These are phyloP conservation scores for Teratosphaeria gauchensis DNA, from an alignment of 2,329 filamentous ascomycete species.

Conservation along the genomic window DNA sequence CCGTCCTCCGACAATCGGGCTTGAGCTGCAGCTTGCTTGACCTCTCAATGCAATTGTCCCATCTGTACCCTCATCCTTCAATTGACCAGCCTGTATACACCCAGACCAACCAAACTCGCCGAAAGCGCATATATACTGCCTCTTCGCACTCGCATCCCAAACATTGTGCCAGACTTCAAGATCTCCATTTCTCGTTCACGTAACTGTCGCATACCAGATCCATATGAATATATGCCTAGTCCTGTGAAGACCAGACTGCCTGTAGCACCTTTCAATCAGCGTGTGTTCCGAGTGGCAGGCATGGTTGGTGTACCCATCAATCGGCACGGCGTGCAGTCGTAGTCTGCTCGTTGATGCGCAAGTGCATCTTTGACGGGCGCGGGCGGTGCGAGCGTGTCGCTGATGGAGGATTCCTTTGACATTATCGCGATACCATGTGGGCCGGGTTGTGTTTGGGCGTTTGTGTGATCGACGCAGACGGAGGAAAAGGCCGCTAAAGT, in stretches of 20 bases:
- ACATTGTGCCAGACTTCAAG: constrained; percentile 30
- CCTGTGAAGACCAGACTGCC: constrained; percentile 37
- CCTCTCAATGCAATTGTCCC: background rate
- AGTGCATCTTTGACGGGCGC: constrained; percentile 14
- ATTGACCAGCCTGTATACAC: constrained; percentile 32
- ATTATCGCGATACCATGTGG: background rate
- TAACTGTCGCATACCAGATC: constrained; percentile 37
- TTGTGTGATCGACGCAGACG: background rate
- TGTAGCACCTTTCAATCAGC: constrained; percentile 11
- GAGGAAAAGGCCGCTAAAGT: no score
- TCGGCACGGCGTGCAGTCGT: constrained; percentile 25
- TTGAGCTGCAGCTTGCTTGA: background rate
- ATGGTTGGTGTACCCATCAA: constrained; percentile 20
- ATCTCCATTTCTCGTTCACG: constrained; percentile 32
- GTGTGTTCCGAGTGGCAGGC: background rate
- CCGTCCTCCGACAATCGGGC: background rate
- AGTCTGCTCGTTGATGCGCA: constrained; percentile 15
- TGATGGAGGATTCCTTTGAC: background rate
- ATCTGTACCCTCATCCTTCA: constrained; percentile 5
- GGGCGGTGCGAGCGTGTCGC: constrained; percentile 8
- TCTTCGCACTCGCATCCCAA: constrained; percentile 32
- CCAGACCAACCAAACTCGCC: constrained; percentile 33
- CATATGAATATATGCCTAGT: constrained; percentile 38
- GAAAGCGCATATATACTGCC: constrained; percentile 32
- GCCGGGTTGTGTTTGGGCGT: background rate